Base-by-base conservation (phyloP, 306 rosid species). In the Prunus fruticosa region DNA sequence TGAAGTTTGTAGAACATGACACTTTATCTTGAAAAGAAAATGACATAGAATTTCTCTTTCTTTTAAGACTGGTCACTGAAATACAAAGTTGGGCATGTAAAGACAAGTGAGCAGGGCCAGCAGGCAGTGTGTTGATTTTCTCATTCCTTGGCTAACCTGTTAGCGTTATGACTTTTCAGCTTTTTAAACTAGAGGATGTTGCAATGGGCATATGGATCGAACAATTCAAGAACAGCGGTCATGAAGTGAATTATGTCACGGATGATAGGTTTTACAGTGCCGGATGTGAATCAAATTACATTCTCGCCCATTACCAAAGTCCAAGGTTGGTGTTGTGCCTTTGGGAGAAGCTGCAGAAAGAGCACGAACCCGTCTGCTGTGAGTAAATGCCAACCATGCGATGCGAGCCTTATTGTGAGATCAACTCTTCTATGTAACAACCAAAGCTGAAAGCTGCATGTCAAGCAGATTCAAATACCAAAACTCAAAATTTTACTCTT, bases 161-260 rank as follows among this genome's bases (percentile, higher is more conserved):
- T 60, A 8, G 66, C 5, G 20, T 50, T 41, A 27, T 65, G 64
- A 20, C n/a, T 57, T 23, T 61, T 65, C 85, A 93, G 98, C 92
- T 91, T 58, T 94, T 94, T 77, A 94, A 94, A 86, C 84, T 94
- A 53, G 98, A 94, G 86, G 98, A 94, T 79, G 98, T 94, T 80
- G 98, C 98, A 67, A 86, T 90, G 94, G 97, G 98, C 38, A 90
- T 94, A 78, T 94, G 98, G 97, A 85, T 94, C 38, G 91, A 91
- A 79, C 86, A 87, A 64, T 89, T 87, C 91, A 87, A 75, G 78
- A 86, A 85, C 28, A 77, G 88, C 27, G 92, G 89, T 49, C 84
- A 82, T 76, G 91, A 86, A 88, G 89, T 93, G 57, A 86, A 85
- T 66, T 93, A 91, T 84, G 79, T 53, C 56, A 86, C 79, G 14